Conservation (phyloP, 805 yeast species). For the Cyberlindnera americana region DNA sequence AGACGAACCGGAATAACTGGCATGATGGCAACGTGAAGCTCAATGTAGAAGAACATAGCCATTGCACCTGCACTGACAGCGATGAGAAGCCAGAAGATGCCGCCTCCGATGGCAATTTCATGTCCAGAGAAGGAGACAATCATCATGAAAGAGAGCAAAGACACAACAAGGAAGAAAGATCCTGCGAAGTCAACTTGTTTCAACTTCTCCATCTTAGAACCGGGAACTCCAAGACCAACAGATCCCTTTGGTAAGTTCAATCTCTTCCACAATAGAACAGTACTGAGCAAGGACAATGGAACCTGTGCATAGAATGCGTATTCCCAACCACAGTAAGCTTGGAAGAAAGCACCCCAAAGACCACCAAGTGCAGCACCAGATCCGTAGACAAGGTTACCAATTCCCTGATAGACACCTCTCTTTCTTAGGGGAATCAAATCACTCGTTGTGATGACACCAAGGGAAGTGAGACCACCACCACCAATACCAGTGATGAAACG, state of each 20-base stretch:
- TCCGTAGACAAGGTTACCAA: conserved; percentile 70
- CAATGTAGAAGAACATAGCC: conserved; percentile 41
- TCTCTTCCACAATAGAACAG: conserved; percentile 33
- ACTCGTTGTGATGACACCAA: conserved; percentile 67
- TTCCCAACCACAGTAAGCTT: conserved; percentile 62
- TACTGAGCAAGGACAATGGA: conserved; percentile 46
- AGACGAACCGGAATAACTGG: conserved; percentile 63
- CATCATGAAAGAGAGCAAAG: conserved; percentile 55
- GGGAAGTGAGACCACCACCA: conserved; percentile 78
- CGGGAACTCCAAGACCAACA: conserved; percentile 49
- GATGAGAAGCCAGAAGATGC: conserved; percentile 35
- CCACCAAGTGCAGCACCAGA: conserved; percentile 76
- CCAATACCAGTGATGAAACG: conserved; percentile 77
- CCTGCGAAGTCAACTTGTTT: conserved; percentile 67
- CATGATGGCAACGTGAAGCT: conserved; percentile 41
- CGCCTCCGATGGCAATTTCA: conserved; percentile 45
- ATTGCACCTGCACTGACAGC: conserved; percentile 31
- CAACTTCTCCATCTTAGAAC: conserved; percentile 42
- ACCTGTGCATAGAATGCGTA: conserved; percentile 51
- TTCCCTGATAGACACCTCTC: conserved; percentile 77
- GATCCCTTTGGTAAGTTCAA: conserved; percentile 45
- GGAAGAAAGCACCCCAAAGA: conserved; percentile 52
- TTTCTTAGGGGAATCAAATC: conserved; percentile 75
- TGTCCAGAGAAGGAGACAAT: conserved; percentile 68
- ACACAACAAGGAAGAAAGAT: conserved; percentile 51